Base-by-base conservation (phyloP, 345 rosid genomes). In the Eucalyptus sp. region DNA sequence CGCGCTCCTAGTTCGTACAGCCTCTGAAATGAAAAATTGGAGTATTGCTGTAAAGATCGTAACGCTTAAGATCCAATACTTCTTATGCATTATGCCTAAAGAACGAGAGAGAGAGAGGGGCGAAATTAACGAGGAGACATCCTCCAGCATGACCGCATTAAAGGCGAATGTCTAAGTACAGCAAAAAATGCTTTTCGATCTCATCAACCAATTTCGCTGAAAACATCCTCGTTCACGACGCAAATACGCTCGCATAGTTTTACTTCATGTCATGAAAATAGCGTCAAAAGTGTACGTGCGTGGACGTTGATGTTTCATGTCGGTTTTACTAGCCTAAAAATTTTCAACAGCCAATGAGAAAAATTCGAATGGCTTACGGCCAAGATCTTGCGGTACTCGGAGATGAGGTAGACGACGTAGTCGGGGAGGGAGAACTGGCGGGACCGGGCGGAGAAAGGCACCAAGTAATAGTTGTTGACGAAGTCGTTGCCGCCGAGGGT, bases 401-500 rank as follows among this genome's bases (percentile, higher is more conserved):
- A 94, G 52, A 96, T 89, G 90, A 95, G 89, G 60, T 91, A 94
- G 88, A 89, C 92, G 64, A 95, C 95, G 84, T 93, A 96, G 60
- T 94, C 91, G 0, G 97, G 95, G 87, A 96, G 91, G 17, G 95
- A 22, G 60, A 89, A 95, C 79, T 96, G 99, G 87, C 96, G 97
- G n/a, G 97, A 95, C 89, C 99, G 92, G 41, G 95, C 93, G 6
- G 98, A 96, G 90, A 91, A 94, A 43, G 99, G 99, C 89, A 96
- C 93, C 93, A 96, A 89, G 91, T 92, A 95, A 90, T 96, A 96
- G 93, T 96, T 96, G 90, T 96, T 96, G 50, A 96, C 97, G 24
- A 96, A 96, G 89, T 95, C 99, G 86, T 96, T 96, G 86, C 97
- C 99, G 3, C 98, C 99, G 37, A 96, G 93, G 2, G 97, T 95